phyloP scores from a whole-genome alignment of 768 basidiomycete genomes.

The Daedalea quercina region DNA sequence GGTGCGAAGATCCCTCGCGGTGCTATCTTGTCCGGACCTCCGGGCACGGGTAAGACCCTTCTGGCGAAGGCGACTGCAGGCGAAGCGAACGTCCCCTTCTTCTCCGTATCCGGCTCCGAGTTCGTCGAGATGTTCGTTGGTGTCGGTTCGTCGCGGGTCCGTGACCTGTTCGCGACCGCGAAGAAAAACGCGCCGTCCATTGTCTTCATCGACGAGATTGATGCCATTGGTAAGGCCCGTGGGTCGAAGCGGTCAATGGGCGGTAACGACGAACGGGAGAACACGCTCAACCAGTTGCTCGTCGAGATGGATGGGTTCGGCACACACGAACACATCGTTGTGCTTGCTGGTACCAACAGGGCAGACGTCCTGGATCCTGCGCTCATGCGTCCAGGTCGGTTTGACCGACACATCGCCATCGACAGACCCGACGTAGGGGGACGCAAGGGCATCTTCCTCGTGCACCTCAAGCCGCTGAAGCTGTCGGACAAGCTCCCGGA shows the following conservation, averaged over 20 bases:
- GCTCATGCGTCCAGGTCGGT: conserved; percentile 94
- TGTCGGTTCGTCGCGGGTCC: conserved; percentile 94
- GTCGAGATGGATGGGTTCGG: conserved; percentile 99
- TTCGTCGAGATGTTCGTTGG: conserved; percentile 99
- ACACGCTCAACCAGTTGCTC: conserved; percentile 92
- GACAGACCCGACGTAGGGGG: conserved; percentile 94
- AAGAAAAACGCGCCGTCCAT: conserved; percentile 98
- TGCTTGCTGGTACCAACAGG: conserved; percentile 94
- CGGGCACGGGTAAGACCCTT: conserved; percentile 97
- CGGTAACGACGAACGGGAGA: conserved; percentile 96
- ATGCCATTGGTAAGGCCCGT: conserved; percentile 95
- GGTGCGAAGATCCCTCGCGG: conserved; percentile 98
- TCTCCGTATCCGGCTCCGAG: conserved; percentile 97
- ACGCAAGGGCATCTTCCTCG: conserved; percentile 87
- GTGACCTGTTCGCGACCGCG: conserved; percentile 95
- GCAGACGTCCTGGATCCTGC: conserved; percentile 95
- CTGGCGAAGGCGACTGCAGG: conserved; percentile 98
- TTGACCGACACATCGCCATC: conserved; percentile 94
- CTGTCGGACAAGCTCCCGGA: conserved; percentile 50
- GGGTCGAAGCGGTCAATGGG: conserved; percentile 74
- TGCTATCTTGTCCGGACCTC: conserved; percentile 91
- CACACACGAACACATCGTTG: conserved; percentile 94
- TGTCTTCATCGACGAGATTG: conserved; percentile 99
- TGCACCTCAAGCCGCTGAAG: conserved; percentile 82
- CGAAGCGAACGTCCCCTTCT: conserved; percentile 96